phyloP scores from a whole-genome alignment of 805 yeast genomes.

The Metschnikowia baotianmanensis region DNA sequence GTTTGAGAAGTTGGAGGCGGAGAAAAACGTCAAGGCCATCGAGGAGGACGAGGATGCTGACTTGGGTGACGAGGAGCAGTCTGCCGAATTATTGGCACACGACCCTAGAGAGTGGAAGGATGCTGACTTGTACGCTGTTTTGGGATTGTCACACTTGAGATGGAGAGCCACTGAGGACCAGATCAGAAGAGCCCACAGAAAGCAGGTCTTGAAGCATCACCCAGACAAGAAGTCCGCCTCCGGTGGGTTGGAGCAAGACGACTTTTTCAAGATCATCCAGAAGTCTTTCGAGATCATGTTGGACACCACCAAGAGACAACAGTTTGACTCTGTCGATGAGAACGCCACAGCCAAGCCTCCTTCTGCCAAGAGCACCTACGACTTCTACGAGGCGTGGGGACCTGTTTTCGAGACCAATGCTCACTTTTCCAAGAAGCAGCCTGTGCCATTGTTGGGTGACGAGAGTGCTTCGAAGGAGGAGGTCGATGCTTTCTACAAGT shows the following conservation, averaged over 20 bases:
- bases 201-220: conserved; percentile 93
- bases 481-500: conserved; percentile 84
- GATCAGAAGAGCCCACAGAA: conserved; percentile 94
- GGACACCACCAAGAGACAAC: conserved; percentile 84
- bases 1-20: conserved; percentile 91
- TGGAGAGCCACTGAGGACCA: conserved; percentile 89
- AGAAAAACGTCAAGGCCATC: conserved; percentile 69
- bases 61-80: conserved; percentile 72
- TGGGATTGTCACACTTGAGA: conserved; percentile 90
- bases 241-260: conserved; percentile 89
- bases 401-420: conserved; percentile 89
- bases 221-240: conserved; percentile 96
- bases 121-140: conserved; percentile 93
- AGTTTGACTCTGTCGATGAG: conserved; percentile 93
- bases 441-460: conserved; percentile 81
- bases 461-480: conserved; percentile 67
- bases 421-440: conserved; percentile 88
- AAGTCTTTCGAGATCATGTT: conserved; percentile 90
- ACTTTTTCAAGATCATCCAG: conserved; percentile 96
- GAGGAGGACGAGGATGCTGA: conserved; percentile 65
- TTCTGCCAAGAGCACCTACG: conserved; percentile 59
- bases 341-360: conserved; percentile 86
- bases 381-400: conserved; percentile 89
- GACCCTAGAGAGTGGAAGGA: conserved; percentile 99
- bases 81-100: conserved; percentile 67